phyloP scores from a whole-genome alignment of 148 eudicot genomes.

The Rhododendron kiyosumense region DNA sequence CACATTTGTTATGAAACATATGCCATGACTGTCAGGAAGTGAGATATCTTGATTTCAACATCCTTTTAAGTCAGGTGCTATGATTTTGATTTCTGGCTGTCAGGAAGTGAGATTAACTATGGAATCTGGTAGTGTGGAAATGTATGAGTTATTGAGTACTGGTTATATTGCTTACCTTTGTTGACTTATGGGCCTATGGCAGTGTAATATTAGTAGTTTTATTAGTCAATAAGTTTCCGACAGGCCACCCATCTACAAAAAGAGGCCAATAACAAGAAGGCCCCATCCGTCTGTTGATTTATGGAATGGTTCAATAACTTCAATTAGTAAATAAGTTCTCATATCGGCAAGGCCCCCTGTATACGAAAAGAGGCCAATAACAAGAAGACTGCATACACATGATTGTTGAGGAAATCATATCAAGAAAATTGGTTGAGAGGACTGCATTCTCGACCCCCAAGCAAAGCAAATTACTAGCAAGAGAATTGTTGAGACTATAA shows the following conservation, averaged over 20 bases:
- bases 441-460: not conserved
- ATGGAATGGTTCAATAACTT: not conserved
- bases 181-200: not conserved
- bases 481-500: not conserved
- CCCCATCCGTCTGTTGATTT: not conserved
- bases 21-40: not conserved
- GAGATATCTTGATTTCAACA: not conserved
- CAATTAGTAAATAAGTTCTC: not conserved
- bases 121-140: not conserved
- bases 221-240: not conserved
- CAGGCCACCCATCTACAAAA: not conserved
- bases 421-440: not conserved
- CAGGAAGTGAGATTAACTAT: not conserved
- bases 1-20: not conserved
- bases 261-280: not conserved
- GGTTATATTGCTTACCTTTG: not conserved
- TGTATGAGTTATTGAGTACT: not conserved
- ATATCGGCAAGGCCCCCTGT: not conserved
- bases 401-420: not conserved
- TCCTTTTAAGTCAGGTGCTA: not conserved
- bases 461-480: not conserved
- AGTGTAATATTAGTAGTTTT: not conserved
- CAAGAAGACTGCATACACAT: not conserved
- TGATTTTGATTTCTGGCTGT: not conserved
- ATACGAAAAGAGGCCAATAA: not conserved